Base-by-base conservation (phyloP, 1,139 yeast genomes). In the Torulaspora globosa region DNA sequence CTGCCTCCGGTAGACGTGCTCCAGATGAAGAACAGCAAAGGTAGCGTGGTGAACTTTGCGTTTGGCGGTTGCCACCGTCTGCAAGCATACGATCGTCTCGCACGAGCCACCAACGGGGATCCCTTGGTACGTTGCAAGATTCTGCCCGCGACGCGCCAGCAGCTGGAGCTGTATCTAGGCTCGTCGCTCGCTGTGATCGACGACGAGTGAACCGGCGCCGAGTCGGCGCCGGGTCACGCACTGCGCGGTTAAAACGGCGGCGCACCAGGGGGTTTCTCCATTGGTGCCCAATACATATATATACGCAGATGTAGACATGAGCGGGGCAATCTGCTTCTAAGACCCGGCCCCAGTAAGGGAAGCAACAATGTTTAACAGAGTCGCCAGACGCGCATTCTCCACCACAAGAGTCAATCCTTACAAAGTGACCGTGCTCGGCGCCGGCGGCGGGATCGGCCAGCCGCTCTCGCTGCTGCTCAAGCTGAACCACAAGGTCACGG, bases 361-460 rank as follows among this genome's bases (percentile, higher is more conserved):
- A 27, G 29, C 36, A 21, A 36, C 26, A 10, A 57, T 59, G 62
- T 50, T 56, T 10, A 49, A 54, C 37, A 54, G 54, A 49, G 52
- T 58, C 34, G 76, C 84, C 52, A 72, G 76, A 68, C 82, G 88
- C 74, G 71, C 82, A 52, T 84, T 85, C 73, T 78, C 84, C 37
- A 75, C 89, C 46, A 68, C 87, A 41, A 73, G 84, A 52, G 64
- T 80, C 51, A 69, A 76, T 56, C 82, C 84, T 57, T 83, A 82
- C 76, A 84, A 84, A 71, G 96, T 89, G 53, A 79, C 96, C 66
- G 96, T 89, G 60, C 77, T 85, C 60, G 97, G 97, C 70, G 97
- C 96, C 61, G 89, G 90, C 59, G 97, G 98, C 72, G 98, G 98
- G 73, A 92, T 92, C 69, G 98, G 98, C 59, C 98, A 92, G 76